Base-by-base conservation (phyloP, 345 rosid genomes). In the Firmiana major region DNA sequence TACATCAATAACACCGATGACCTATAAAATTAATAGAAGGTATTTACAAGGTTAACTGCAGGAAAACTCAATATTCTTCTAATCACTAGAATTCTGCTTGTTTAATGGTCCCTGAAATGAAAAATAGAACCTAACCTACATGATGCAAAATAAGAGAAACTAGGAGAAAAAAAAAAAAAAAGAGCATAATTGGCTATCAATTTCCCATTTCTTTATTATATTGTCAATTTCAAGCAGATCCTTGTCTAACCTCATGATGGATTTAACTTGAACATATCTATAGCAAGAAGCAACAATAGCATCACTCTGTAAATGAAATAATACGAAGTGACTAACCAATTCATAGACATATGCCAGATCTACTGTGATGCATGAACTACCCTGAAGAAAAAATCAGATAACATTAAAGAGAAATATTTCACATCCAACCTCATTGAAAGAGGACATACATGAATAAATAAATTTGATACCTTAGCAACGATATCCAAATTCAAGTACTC, bases 311-410 rank as follows among this genome's bases (percentile, higher is more conserved):
- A 51, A 55, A 64, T 36, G 62, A 54, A 75, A 60, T 51, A 26
- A 16, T 31, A 51, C 54, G 43, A 46, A 58, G 71, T 66, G 36
- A 68, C 92, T 82, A 34, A 95, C 99, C 96, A 95, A 63, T 88
- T 95, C 98, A 84, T 88, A 91, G 79, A 91, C 89, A 86, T 90
- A 90, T 81, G 87, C 94, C 81, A 95, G 88, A 84, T 95, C 97
- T 73, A 91, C 87, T 63, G 92, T 85, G 81, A 93, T 90, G 84
- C 92, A 85, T 54, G 84, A 85, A 81, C 81, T 63, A 58, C 90
- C 98, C 99, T 93, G 94, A 80, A 88, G 79, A 72, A 51, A 51
- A 75, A 60, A 40, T 51, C 78, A 31, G 45, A 73, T 5, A 60
- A 15, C 6, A 36, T 22, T 22, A 43, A 9, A 68, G 15, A 42